These are phyloP conservation scores for Plectosphaerella sp. DNA, from an alignment of 2,329 filamentous ascomycete species.

Conservation along the genomic window DNA sequence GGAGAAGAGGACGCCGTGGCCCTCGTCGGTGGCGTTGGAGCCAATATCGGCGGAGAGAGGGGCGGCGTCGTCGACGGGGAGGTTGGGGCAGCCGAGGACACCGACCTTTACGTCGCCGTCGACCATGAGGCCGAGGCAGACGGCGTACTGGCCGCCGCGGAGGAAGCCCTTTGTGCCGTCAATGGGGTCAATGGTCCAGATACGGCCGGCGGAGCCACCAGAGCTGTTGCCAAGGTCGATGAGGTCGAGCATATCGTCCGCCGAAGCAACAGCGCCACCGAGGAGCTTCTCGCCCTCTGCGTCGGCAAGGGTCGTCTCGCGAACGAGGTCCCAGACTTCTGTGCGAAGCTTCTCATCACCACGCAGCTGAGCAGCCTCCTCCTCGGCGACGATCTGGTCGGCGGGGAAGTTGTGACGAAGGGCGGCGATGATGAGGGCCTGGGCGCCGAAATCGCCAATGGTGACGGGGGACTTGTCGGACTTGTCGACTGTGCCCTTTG, in stretches of 20 bases:
- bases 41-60: constrained; percentile 69
- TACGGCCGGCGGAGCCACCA: constrained; percentile 69
- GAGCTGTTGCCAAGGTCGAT: constrained; percentile 66
- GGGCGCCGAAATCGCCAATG: constrained; percentile 95
- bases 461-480: constrained; percentile 95
- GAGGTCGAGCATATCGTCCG: constrained; percentile 62
- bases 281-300: constrained; percentile 60
- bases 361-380: constrained; percentile 79
- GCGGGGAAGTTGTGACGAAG: constrained; percentile 84
- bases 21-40: constrained; percentile 66
- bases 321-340: constrained; percentile 79
- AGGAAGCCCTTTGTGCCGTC: constrained; percentile 98
- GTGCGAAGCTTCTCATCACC: constrained; percentile 61
- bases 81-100: constrained; percentile 91
- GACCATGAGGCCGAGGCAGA: constrained; percentile 87
- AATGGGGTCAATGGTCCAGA: constrained; percentile 97
- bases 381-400: constrained; percentile 91
- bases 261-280: constrained; percentile 62
- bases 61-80: constrained; percentile 78
- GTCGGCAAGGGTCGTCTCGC: constrained; percentile 65
- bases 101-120: constrained; percentile 93
- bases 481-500: constrained; percentile 92
- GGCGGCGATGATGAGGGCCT: constrained; percentile 90
- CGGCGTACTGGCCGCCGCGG: constrained; percentile 92
- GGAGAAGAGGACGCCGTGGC: constrained; percentile 83